phyloP scores from a whole-genome alignment of 2,329 filamentous ascomycete species.

The Xylariaceae sp. region DNA sequence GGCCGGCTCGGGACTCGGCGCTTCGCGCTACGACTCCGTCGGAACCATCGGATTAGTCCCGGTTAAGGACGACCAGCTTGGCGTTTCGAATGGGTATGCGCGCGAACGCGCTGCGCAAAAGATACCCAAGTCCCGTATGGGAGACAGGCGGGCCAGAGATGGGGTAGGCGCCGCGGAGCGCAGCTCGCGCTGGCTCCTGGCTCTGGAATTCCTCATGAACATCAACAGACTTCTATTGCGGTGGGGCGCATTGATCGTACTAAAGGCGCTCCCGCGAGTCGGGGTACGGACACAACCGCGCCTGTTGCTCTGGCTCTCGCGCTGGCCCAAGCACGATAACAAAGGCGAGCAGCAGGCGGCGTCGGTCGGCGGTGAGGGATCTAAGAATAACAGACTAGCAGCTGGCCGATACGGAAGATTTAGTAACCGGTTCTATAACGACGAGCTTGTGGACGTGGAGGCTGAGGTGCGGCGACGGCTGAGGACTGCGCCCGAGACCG shows the following conservation, averaged over 20 bases:
- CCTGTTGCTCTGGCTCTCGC: conserved; percentile 62
- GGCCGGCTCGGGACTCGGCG: conserved; percentile 50
- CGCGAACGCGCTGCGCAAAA: conserved; percentile 70
- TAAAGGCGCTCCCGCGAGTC: conserved; percentile 58
- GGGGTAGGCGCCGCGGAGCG: conserved; percentile 81
- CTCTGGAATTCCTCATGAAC: conserved; percentile 73
- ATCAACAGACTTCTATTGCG: conserved; percentile 69
- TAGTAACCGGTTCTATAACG: conserved; percentile 56
- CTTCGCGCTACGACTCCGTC: conserved; percentile 53
- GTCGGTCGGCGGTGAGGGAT: conserved; percentile 11
- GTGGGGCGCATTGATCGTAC: conserved; percentile 57
- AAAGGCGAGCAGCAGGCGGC: conserved; percentile 30
- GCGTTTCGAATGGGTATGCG: conserved; percentile 62
- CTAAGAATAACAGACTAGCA: conserved; percentile 28
- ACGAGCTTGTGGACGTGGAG: conserved; percentile 78
- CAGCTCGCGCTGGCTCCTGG: conserved; percentile 77
- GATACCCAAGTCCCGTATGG: conserved; percentile 48
- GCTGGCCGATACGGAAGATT: conserved; percentile 41
- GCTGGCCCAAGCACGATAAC: conserved; percentile 40
- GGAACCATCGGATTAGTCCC: conserved; percentile 60
- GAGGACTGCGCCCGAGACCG: conserved; percentile 41
- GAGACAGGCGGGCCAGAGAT: conserved; percentile 52
- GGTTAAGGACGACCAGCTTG: conserved; percentile 49
- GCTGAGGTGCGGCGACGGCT: conserved; percentile 71
- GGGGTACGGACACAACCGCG: conserved; percentile 64